These are phyloP conservation scores for Paraconiothyrium sp. DNA, from an alignment of 2,329 filamentous ascomycete species.

Conservation along the genomic window DNA sequence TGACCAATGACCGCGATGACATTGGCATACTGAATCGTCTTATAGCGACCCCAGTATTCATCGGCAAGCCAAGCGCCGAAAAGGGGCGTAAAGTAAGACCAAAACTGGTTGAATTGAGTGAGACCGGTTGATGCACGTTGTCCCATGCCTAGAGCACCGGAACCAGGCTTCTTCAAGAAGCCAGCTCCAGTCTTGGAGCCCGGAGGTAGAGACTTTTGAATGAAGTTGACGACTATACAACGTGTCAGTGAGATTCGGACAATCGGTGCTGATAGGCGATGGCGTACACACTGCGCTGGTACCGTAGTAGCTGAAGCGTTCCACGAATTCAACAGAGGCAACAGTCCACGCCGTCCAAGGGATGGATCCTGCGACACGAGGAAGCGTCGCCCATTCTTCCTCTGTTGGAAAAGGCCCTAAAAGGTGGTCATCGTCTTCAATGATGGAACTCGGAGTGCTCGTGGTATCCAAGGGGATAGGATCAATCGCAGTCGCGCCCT, in stretches of 20 bases:
- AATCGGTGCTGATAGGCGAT: background rate
- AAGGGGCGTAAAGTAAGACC: constrained; percentile 67
- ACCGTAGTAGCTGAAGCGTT: constrained; percentile 51
- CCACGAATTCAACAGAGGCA: constrained; percentile 47
- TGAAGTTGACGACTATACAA: constrained; percentile 44
- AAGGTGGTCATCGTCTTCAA: constrained; percentile 32
- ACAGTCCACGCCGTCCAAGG: constrained; percentile 50
- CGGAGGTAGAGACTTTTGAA: constrained; percentile 44
- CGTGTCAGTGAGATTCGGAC: background rate
- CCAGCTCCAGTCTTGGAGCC: constrained; percentile 48
- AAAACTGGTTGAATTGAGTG: constrained; percentile 65
- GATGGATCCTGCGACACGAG: constrained; percentile 46
- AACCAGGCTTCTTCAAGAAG: constrained; percentile 43
- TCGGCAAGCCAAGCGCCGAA: constrained; percentile 68
- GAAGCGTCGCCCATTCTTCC: constrained; percentile 49
- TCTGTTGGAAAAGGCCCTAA: constrained; percentile 44
- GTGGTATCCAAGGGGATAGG: constrained; percentile 36
- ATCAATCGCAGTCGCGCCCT: constrained; percentile 38
- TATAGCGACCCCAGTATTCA: constrained; percentile 68
- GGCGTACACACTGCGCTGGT: constrained; percentile 47
- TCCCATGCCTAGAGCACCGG: constrained; percentile 64
- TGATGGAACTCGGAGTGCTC: constrained; percentile 30
- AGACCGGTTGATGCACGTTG: constrained; percentile 63
- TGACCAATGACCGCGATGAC: constrained; percentile 67
- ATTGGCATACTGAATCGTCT: constrained; percentile 66